Conservation (phyloP, 495 filamentous ascomycete species). For the Cryomyces antarcticus region DNA sequence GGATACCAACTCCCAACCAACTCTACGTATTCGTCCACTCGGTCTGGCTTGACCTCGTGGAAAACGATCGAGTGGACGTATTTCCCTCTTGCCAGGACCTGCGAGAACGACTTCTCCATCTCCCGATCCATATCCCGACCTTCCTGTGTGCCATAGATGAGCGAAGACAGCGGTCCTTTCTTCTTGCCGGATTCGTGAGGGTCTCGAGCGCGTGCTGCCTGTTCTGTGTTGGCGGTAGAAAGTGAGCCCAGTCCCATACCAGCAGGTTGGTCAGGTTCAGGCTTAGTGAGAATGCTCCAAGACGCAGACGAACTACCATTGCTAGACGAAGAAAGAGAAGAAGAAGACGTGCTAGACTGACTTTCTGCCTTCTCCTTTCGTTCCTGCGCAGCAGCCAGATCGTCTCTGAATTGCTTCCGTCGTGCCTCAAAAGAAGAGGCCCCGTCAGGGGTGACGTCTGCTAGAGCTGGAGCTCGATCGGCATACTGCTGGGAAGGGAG, state of each 20-base stretch:
- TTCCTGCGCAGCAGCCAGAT: conserved; percentile 54
- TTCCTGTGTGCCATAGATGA: conserved; percentile 93
- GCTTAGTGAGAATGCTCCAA: not conserved
- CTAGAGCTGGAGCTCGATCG: conserved; percentile 51
- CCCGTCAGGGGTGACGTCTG: conserved; percentile 57
- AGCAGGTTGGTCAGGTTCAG: conserved; percentile 1
- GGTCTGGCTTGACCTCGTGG: conserved; percentile 88
- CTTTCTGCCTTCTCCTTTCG: conserved; percentile 65
- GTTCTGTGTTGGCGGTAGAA: conserved; percentile 12
- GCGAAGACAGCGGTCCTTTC: conserved; percentile 36
- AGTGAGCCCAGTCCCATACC: conserved; percentile 16
- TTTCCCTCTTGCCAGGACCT: conserved; percentile 86
- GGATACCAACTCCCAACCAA: conserved; percentile 90
- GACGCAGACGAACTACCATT: conserved; percentile 25
- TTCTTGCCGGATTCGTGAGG: conserved; percentile 27
- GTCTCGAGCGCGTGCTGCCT: conserved; percentile 20
- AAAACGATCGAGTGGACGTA: conserved; percentile 97
- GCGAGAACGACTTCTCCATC: conserved; percentile 84
- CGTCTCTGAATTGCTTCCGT: conserved; percentile 71
- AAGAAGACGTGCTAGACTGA: conserved; percentile 35
- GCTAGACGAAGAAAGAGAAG: conserved; percentile 21
- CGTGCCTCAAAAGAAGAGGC: conserved; percentile 54
- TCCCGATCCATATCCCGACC: conserved; percentile 81
- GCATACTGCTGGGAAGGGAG: conserved; percentile 24
- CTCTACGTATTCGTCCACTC: conserved; percentile 84